These are phyloP conservation scores for Magnaporthiopsis rhizophila DNA, from an alignment of 2,329 filamentous ascomycete genomes.

Conservation along the genomic window DNA sequence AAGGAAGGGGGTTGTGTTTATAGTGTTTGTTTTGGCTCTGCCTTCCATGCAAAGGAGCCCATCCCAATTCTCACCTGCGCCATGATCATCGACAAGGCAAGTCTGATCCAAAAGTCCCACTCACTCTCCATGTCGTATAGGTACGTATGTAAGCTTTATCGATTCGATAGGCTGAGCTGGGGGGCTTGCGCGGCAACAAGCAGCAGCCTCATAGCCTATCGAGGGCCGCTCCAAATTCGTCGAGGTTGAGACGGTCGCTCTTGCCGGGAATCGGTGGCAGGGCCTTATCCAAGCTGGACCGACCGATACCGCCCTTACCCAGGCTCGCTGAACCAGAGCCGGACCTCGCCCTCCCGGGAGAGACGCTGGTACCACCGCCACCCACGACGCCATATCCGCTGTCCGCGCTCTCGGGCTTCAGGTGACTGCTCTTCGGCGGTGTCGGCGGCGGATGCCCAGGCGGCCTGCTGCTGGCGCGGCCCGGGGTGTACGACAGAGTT, in stretches of 20 bases:
- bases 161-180: background rate
- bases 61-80: background rate
- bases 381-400: conserved; percentile 34
- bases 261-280: conserved; percentile 45
- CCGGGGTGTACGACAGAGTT: conserved; percentile 22
- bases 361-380: conserved; percentile 4
- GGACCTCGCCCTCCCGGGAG: conserved; percentile 17
- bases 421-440: conserved; percentile 30
- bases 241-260: background rate
- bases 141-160: background rate
- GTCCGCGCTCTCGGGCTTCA: conserved; percentile 40
- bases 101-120: no score
- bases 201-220: background rate
- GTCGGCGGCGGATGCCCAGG: conserved; percentile 31
- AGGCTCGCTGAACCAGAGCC: conserved; percentile 8
- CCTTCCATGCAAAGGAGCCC: no score
- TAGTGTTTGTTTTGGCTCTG: background rate
- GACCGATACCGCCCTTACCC: conserved; percentile 34
- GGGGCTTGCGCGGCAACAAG: background rate
- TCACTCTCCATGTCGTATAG: background rate
- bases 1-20: background rate
- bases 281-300: conserved; percentile 52
- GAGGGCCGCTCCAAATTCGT: background rate
- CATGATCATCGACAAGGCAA: background rate
- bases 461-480: conserved; percentile 19